Base-by-base conservation (phyloP, 306 rosid genomes). In the Vigna angularis region DNA sequence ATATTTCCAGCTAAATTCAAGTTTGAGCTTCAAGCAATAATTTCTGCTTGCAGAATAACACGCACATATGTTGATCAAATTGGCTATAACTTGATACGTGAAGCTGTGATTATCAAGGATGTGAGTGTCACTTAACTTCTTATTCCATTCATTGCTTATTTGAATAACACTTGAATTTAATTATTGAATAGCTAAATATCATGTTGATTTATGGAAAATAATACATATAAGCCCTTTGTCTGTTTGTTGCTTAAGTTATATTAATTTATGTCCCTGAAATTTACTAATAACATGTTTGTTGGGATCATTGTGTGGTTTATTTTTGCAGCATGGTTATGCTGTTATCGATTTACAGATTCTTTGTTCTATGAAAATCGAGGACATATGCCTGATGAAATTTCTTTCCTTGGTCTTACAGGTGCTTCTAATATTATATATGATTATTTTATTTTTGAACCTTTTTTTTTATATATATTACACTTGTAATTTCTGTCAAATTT, bases 301-400 rank as follows among this genome's bases (percentile, higher is more conserved):
- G 82, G 36, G 71, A 57, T 32, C 75, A 32, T 7, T 73, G 70
- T 8, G 63, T 66, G 73, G 49, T 40, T 73, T 50, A 65, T 83
- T 36, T 76, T 74, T 81, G 92, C 91, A 95, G 98, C 83, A 88
- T 63, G 99, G 99, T 66, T 95, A 93, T 76, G 97, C 90, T 69
- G 78, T 83, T 75, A 88, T 95, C 78, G 88, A 95, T 84, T 80
- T 95, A 66, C 84, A 87, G 90, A 85, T 77, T 82, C 88, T 95
- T 2, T 68, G 86, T 72, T 84, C 85, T 71, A 85, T 77, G 62
- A 79, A 91, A 84, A 71, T 81, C 18, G 86, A 83, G 81, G 90
- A 87, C 61, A 66, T 86, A 53, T 88, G 90, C 89, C 80, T 95
- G 83, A 80, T 89, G 47, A 91, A 88, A 87, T 89, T 95, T 79